Evolutionary conservation across 257 asterid genomes (phyloP), one percentile per base, ranked within the genome.

Genomic region (Echium plantagineum): DNA sequence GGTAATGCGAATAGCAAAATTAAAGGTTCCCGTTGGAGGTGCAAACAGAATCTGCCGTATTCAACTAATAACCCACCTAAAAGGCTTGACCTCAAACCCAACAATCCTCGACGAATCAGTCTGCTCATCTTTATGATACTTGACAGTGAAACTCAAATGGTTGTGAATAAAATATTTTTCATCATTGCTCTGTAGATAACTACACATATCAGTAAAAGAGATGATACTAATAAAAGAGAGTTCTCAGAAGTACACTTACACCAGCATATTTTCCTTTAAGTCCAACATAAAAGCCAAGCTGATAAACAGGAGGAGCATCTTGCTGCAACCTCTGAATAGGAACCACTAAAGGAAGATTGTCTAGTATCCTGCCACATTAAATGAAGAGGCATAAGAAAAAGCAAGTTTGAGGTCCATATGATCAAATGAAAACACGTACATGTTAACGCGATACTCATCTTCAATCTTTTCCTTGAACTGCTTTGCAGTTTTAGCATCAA

Each of bases 261-360:
- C 93, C 89, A 59, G 83, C 80, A 61, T 83, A 81, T 72, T 77
- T 86, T 35, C 89, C 95, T 68, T 83, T 86, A 62, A 86, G 69
- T 53, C 95, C 93, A 47, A 86, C 72, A 59, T 79, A 81, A 77
- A 58, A 80, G 57, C 95, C 95, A 22, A 81, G 79, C 79, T 86
- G 89, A 67, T 81, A 83, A 57, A 80, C 70, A 53, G 91, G 83
- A 64, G 85, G 89, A 57, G 82, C 75, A 47, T 71, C 84, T 65
- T 71, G 82, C 38, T 83, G 81, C 57, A 65, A 24, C 78, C 93
- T 83, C 65, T 75, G 83, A 66, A 83, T 69, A 2, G 87, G 83
- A 74, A 83, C 93, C 54, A 81, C 95, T 80, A 81, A 62, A 49
- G 95, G 95, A 60, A 86, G 93, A 74, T 86, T 86, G 74, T 86